Evolutionary conservation across 1,284 basidiomycete species (phyloP), one percentile per base, ranked within the genome.

Genomic region (Mrakiaceae sp.): DNA sequence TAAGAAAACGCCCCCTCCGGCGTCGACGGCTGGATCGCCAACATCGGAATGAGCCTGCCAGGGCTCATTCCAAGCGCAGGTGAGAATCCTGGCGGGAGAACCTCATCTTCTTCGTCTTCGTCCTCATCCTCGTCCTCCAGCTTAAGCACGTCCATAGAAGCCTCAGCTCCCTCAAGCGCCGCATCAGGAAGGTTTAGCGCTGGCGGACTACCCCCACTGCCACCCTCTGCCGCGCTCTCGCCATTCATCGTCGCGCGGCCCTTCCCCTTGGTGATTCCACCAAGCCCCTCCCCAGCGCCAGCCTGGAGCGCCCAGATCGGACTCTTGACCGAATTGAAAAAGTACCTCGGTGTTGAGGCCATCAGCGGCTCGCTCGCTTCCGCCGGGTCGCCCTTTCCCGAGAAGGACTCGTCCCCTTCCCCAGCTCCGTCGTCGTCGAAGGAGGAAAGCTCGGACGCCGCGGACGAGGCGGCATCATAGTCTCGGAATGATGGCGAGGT

Each of bases 91-190:
- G 59, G 60, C 11, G 64, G 64, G 14, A 66, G 55, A 7, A 62
- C 54, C 4, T 14, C 49, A 47, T 67, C 67, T 2, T 69, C 69
- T 3, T 66, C 68, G 7, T 66, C 68, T 2, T 68, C 64, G n/a
- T 70, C 69, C 7, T 69, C 70, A 4, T 70, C 72, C 48, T 70
- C 69, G 4, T 72, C 72, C 46, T 65, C 55, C 1, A 50, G 11
- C 27, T 27, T 27, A 27, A 27, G 27, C 27, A 27, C 27, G 27
- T 27, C 27, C 27, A 27, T 27, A 27, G 27, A 27, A 27, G 27
- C 27, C 27, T 27, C 27, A 27, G 27, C 27, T 27, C 27, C 27
- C 27, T 27, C 27, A 27, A 27, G 27, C 27, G 27, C 27, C 27
- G 27, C 27, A 27, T 27, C 27, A 27, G 27, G 27, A 27, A 27